A percentile compares a stretch with the other conserved stretches of the same genome.
Evolutionary conservation across 441 rosid species (phyloP).

Genomic region (Biscutella laevigata): DNA sequence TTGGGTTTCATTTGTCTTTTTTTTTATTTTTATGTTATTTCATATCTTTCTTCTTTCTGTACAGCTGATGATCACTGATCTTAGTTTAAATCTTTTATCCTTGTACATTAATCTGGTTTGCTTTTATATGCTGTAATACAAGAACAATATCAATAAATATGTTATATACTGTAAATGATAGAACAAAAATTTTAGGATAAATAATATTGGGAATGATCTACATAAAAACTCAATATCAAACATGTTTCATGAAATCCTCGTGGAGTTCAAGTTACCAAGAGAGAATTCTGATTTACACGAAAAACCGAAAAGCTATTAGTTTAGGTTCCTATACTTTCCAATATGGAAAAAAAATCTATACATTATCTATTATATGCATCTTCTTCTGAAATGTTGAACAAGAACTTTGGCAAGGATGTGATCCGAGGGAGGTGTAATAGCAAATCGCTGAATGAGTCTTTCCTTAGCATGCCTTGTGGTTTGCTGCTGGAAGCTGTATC

Average conservation of each 20-base stretch:
- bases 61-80: conserved; percentile 35
- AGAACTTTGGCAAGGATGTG: conserved; percentile 82
- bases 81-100: conserved; percentile 29
- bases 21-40: neutral
- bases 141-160: too few species aligned
- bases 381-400: conserved; percentile 77
- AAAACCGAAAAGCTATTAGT: conserved; percentile 13
- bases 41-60: conserved; percentile 33
- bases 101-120: conserved; percentile 30
- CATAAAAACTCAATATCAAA: conserved; percentile 58
- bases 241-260: conserved; percentile 43
- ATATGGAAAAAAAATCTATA: conserved; percentile 16
- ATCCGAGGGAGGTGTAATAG: conserved; percentile 85
- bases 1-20: conserved; percentile 27
- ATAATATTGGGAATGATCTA: conserved; percentile 1
- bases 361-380: conserved; percentile 46
- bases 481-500: conserved; percentile 49
- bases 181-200: neutral
- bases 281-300: conserved; percentile 20
- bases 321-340: conserved; percentile 24
- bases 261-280: conserved; percentile 1
- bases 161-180: too few species aligned
- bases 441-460: conserved; percentile 77
- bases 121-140: conserved; percentile 17
- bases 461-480: conserved; percentile 72